These are phyloP conservation scores for Viola odorata DNA, from an alignment of 345 rosid genomes.

Conservation along the genomic window DNA sequence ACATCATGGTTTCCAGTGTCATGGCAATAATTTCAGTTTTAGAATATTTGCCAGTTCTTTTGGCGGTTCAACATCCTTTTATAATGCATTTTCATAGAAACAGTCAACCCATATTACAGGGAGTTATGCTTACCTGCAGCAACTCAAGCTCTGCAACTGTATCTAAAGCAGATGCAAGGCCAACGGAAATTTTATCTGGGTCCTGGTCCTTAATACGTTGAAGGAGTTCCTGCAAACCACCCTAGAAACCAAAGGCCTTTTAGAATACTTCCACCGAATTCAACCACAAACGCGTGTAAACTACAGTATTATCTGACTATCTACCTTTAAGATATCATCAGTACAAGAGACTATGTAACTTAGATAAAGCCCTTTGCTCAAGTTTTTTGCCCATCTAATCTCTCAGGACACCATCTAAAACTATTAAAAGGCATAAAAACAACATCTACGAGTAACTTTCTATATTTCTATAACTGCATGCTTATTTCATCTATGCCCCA, in stretches of 20 bases:
- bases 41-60: constrained; percentile 2
- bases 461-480: no score
- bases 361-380: background rate
- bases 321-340: no score
- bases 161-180: constrained; percentile 76
- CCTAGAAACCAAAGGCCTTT: constrained; percentile 39
- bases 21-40: background rate
- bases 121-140: constrained; percentile 54
- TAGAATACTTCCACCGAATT: constrained; percentile 13
- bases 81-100: constrained; percentile 2
- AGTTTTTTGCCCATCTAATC: no score
- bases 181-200: constrained; percentile 83
- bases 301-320: background rate
- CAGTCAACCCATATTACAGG: background rate
- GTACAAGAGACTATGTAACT: background rate
- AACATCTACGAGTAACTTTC: no score
- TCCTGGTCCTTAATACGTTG: constrained; percentile 72
- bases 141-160: constrained; percentile 81
- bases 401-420: no score
- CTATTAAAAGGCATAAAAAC: no score
- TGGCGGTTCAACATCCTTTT: background rate
- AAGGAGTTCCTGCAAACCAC: constrained; percentile 74
- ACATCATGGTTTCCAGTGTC: background rate
- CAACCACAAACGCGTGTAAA: constrained; percentile 10
- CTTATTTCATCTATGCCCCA: no score